phyloP scores from a whole-genome alignment of 2,329 filamentous ascomycete species.

The Aaosphaeria arxii region DNA sequence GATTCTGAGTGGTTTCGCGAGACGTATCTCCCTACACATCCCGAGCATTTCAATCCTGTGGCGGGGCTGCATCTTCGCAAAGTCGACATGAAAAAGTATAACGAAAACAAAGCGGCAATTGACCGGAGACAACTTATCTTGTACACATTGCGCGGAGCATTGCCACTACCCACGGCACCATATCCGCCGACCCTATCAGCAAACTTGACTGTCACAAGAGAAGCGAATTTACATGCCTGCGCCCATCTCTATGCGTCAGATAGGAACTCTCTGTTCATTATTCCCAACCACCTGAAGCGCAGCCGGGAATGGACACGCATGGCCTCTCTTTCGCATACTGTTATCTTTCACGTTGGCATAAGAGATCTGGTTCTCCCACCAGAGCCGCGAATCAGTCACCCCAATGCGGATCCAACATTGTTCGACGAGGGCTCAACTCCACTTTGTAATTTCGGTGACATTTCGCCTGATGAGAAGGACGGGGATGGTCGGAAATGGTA shows the following conservation, averaged over 20 bases:
- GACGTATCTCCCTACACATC: constrained; percentile 26
- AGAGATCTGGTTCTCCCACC: constrained; percentile 20
- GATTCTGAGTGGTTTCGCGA: constrained; percentile 25
- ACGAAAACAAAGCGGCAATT: constrained; percentile 34
- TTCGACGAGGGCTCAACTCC: constrained; percentile 19
- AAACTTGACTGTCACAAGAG: constrained; percentile 8
- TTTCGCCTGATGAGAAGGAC: constrained; percentile 14
- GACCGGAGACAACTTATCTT: constrained; percentile 35
- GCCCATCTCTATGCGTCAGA: constrained; percentile 59
- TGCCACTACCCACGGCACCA: constrained; percentile 24
- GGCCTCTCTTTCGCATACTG: constrained; percentile 29
- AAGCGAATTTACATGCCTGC: constrained; percentile 54
- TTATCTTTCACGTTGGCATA: constrained; percentile 31
- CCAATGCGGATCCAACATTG: constrained; percentile 20
- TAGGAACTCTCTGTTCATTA: constrained; percentile 53
- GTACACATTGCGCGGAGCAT: constrained; percentile 30
- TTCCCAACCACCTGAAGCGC: constrained; percentile 43
- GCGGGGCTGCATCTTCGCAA: constrained; percentile 50
- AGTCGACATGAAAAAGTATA: constrained; percentile 52
- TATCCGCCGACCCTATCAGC: constrained; percentile 8
- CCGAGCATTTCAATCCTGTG: constrained; percentile 39
- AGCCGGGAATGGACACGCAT: constrained; percentile 25
- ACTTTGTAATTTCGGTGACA: constrained; percentile 17
- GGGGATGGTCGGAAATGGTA: constrained; percentile 31
- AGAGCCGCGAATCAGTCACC: constrained; percentile 19